Evolutionary conservation across 2,329 filamentous ascomycete genomes (phyloP).

Genomic region (Zarea fungicola): DNA sequence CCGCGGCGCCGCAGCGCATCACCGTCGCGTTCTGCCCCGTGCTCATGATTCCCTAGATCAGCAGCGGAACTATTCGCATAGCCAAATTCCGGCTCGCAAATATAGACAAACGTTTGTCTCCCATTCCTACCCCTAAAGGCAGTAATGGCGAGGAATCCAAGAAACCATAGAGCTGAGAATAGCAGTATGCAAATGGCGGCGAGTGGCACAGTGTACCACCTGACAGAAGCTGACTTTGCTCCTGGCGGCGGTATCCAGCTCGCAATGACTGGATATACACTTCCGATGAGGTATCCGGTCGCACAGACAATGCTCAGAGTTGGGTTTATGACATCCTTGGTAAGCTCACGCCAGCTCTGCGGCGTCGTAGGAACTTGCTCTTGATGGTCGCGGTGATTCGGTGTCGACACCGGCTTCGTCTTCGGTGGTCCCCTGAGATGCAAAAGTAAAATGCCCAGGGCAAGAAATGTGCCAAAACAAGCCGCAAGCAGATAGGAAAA

Average conservation of each 20-base stretch:
- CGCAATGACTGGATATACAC: conserved; percentile 28
- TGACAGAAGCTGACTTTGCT: conserved; percentile 13
- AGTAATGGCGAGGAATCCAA: conserved; percentile 29
- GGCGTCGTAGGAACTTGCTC: conserved; percentile 15
- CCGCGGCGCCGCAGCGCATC: conserved; percentile 16
- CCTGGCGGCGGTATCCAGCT: conserved; percentile 23
- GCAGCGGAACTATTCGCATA: conserved; percentile 17
- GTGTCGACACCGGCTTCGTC: conserved; percentile 15
- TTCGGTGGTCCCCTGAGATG: conserved; percentile 28
- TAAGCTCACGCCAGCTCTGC: conserved; percentile 28
- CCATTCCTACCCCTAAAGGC: conserved; percentile 24
- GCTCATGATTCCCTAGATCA: conserved; percentile 14
- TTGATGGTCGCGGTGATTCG: conserved; percentile 10
- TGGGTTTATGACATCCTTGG: conserved; percentile 26
- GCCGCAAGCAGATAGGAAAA: conserved; percentile 30
- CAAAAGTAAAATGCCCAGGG: conserved; percentile 31
- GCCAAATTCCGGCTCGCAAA: conserved; percentile 31
- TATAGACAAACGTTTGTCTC: conserved; percentile 29
- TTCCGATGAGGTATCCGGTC: conserved; percentile 26
- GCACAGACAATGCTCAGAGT: conserved; percentile 27
- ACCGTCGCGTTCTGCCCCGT: neutral
- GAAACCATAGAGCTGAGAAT: conserved; percentile 26
- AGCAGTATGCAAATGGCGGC: conserved; percentile 27
- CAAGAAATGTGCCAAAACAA: conserved; percentile 30
- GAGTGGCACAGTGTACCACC: conserved; percentile 28